Percentiles rank a stretch among this genome's conserved stretches.
These are phyloP conservation scores for Termitomyces sp. DNA, from an alignment of 768 basidiomycete genomes.

Conservation along the genomic window DNA sequence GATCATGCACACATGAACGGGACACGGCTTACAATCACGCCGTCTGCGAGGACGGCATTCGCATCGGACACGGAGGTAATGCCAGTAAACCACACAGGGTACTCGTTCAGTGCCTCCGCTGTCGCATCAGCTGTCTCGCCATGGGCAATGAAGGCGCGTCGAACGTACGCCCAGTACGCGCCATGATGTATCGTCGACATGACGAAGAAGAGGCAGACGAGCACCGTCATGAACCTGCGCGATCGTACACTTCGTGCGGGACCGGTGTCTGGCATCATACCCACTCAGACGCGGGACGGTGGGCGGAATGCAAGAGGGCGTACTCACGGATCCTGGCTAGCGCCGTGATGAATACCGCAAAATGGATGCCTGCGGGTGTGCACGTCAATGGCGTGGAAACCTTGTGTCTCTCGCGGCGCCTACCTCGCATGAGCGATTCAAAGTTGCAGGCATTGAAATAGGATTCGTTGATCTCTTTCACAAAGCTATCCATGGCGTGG, in stretches of 20 bases:
- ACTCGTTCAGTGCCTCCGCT: constrained; percentile 9
- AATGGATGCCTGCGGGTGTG: constrained; percentile 9
- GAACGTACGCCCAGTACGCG: constrained; percentile 13
- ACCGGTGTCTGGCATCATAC: constrained; percentile 5
- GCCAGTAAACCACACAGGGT: constrained; percentile 13
- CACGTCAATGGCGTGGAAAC: neutral
- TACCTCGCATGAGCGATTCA: constrained; percentile 16
- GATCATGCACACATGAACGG: neutral
- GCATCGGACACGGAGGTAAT: constrained; percentile 12
- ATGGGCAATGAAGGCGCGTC: constrained; percentile 13
- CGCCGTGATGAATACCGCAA: constrained; percentile 11
- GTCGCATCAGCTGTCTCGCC: constrained; percentile 10
- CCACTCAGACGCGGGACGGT: neutral
- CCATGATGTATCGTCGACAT: constrained; percentile 16
- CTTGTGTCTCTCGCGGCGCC: neutral
- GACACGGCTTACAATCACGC: constrained; percentile 9
- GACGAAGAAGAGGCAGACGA: constrained; percentile 12
- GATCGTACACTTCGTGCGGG: constrained; percentile 9
- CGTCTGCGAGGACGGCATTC: constrained; percentile 14
- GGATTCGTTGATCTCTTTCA: constrained; percentile 13
- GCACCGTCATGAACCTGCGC: constrained; percentile 11
- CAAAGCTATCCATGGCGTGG: neutral
- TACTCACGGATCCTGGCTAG: constrained; percentile 13
- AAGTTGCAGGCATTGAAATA: constrained; percentile 16
- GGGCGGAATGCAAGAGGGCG: neutral